Percentiles rank a stretch among this genome's conserved stretches.
These are phyloP conservation scores for Escovopsis weberi DNA, from an alignment of 2,329 filamentous ascomycete genomes.

Conservation along the genomic window DNA sequence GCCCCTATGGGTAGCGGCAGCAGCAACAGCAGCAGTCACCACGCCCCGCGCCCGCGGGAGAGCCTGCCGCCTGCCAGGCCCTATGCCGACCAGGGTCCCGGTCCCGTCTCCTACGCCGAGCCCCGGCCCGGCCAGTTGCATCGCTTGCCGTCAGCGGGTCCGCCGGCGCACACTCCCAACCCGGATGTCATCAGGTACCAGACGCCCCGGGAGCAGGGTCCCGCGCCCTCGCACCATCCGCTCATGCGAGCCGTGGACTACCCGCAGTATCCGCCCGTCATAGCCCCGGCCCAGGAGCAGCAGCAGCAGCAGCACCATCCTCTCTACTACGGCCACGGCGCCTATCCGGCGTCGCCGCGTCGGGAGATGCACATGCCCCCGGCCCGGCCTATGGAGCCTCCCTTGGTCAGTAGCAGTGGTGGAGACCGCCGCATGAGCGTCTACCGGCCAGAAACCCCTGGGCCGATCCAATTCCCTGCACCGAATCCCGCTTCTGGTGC, in stretches of 20 bases:
- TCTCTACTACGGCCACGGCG: constrained; percentile 14
- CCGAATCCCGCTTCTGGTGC: too few relatives aligned
- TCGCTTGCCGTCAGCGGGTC: constrained; percentile 13
- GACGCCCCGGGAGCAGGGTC: constrained; percentile 12
- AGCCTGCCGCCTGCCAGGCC: too few relatives aligned
- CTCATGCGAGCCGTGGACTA: constrained; percentile 14
- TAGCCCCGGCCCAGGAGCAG: constrained; percentile 6
- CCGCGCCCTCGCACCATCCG: constrained; percentile 10
- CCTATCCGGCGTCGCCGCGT: constrained; percentile 15
- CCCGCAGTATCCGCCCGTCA: constrained; percentile 10
- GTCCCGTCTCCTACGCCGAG: too few relatives aligned
- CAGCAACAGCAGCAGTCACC: constrained; percentile 3
- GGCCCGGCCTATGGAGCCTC: constrained; percentile 18
- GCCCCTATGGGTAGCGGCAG: too few relatives aligned
- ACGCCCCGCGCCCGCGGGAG: background rate
- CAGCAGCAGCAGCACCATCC: constrained; percentile 8
- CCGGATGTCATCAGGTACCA: constrained; percentile 10
- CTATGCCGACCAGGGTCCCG: too few relatives aligned
- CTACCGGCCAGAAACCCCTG: constrained; percentile 16
- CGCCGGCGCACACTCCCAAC: constrained; percentile 7
- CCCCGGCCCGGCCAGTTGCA: constrained; percentile 2
- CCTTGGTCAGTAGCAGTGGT: constrained; percentile 10
- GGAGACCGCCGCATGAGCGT: constrained; percentile 15
- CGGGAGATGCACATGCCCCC: constrained; percentile 16
- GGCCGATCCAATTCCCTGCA: background rate